A percentile compares a stretch with the other conserved stretches of the same genome.
These are phyloP conservation scores for Irpex lacteus DNA, from an alignment of 1,284 basidiomycete genomes.

Conservation along the genomic window DNA sequence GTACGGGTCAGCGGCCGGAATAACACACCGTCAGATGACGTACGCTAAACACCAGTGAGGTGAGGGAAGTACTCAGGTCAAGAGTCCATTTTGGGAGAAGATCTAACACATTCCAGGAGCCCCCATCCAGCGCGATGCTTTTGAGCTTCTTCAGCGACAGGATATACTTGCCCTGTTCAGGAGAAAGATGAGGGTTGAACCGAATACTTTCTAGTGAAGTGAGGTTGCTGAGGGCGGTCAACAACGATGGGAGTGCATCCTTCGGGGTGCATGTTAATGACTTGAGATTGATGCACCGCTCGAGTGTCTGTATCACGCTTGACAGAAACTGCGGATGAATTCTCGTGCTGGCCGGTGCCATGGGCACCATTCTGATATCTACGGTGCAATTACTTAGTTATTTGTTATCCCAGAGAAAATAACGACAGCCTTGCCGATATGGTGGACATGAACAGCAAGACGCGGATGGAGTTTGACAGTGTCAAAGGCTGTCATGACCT, in stretches of 20 bases:
- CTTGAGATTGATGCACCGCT: constrained; percentile 47
- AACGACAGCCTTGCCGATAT: constrained; percentile 44
- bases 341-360: constrained; percentile 18
- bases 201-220: constrained; percentile 44
- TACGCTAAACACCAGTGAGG: constrained; percentile 56
- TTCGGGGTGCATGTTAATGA: constrained; percentile 54
- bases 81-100: constrained; percentile 53
- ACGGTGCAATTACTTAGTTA: background rate
- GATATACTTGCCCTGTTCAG: constrained; percentile 44
- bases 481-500: constrained; percentile 59
- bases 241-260: constrained; percentile 42
- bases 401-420: background rate
- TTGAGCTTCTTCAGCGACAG: constrained; percentile 39
- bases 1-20: constrained; percentile 2
- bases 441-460: constrained; percentile 55
- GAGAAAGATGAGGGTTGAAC: constrained; percentile 46
- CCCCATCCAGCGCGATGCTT: constrained; percentile 50
- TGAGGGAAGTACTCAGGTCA: constrained; percentile 40
- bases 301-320: constrained; percentile 48
- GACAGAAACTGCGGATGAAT: constrained; percentile 47
- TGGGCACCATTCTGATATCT: constrained; percentile 54
- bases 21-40: constrained; percentile 23
- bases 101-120: constrained; percentile 60
- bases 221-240: constrained; percentile 44
- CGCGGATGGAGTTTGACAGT: constrained; percentile 48